Percentiles rank a stretch among this genome's conserved stretches.
Evolutionary conservation across 2,329 filamentous ascomycete species (phyloP).

Genomic region (Paecilomyces niveus): DNA sequence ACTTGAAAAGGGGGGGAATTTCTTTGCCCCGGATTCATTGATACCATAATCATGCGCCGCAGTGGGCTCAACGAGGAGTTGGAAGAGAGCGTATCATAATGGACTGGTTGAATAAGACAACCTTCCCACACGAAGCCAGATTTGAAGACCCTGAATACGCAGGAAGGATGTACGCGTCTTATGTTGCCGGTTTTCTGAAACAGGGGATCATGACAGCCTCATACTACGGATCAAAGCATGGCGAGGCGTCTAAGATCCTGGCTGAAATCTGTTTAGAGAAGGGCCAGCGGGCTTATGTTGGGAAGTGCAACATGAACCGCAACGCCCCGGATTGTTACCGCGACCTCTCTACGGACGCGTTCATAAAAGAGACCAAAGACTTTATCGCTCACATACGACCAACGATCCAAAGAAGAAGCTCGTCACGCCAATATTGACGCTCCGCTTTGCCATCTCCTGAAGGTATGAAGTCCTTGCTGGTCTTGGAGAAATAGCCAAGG

Average conservation of each 20-base stretch:
- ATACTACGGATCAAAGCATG: conserved; percentile 29
- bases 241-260: conserved; percentile 22
- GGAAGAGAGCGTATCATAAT: conserved; percentile 37
- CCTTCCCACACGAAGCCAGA: conserved; percentile 57
- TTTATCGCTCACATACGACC: conserved; percentile 44
- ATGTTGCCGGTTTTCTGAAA: conserved; percentile 52
- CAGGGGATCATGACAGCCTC: conserved; percentile 40
- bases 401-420: conserved; percentile 41
- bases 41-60: conserved; percentile 65
- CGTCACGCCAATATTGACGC: conserved; percentile 48
- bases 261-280: conserved; percentile 24
- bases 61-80: conserved; percentile 42
- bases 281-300: conserved; percentile 29
- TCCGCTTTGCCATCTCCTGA: conserved; percentile 57
- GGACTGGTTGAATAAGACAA: conserved; percentile 59
- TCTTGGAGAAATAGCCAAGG: conserved; percentile 47
- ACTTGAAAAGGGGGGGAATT: conserved; percentile 22
- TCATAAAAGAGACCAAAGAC: conserved; percentile 43
- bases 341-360: conserved; percentile 42
- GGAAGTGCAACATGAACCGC: conserved; percentile 32
- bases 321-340: conserved; percentile 46
- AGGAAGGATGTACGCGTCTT: conserved; percentile 42
- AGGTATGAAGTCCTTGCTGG: conserved; percentile 47
- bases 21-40: conserved; percentile 39
- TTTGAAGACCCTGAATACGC: conserved; percentile 52